Evolutionary conservation across 176 grass and related monocot genomes (phyloP).

Genomic region (Rhynchospora breviuscula): DNA sequence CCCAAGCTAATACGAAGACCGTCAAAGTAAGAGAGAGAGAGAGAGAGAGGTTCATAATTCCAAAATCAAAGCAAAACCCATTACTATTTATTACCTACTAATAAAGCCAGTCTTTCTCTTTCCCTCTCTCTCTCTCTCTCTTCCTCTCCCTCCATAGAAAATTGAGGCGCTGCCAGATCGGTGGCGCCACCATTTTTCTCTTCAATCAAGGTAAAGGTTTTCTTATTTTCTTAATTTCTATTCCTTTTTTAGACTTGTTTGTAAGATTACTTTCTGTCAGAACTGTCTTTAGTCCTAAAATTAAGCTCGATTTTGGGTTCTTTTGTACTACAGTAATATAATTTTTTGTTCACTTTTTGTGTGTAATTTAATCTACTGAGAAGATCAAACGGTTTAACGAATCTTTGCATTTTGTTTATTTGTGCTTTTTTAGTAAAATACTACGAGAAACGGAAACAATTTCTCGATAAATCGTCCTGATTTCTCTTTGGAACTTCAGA

Average conservation of each 20-base stretch:
- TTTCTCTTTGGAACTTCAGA: neutral
- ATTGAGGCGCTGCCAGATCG: neutral
- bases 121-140: neutral
- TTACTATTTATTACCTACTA: conserved; percentile 24
- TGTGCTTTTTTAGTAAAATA: neutral
- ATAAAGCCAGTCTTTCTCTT: neutral
- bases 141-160: neutral
- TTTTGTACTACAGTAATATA: neutral
- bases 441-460: neutral
- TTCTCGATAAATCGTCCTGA: neutral
- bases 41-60: neutral
- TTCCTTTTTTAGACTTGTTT: neutral
- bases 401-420: neutral
- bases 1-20: neutral
- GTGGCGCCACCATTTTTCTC: neutral
- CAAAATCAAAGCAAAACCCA: conserved; percentile 8
- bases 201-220: neutral
- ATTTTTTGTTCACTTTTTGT: neutral
- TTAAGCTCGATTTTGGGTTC: neutral
- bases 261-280: neutral
- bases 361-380: conserved; percentile 1
- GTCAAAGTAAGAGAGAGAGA: neutral
- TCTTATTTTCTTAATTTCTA: neutral
- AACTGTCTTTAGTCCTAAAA: neutral
- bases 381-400: neutral